Evolutionary conservation across 2,329 filamentous ascomycete genomes (phyloP).

Genomic region (Sarocladium brachiariae): DNA sequence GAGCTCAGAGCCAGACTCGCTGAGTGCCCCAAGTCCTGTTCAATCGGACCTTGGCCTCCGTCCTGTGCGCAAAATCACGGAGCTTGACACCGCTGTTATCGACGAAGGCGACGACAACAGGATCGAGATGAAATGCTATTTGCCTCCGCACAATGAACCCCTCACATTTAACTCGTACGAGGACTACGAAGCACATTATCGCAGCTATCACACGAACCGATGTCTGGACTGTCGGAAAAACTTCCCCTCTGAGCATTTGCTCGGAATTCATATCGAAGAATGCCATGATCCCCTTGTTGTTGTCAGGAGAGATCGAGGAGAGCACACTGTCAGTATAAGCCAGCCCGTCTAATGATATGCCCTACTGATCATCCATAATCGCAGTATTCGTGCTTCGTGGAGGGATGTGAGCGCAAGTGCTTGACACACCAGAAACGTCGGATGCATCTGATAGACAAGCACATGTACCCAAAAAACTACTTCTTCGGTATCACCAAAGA

Average conservation of each 20-base stretch:
- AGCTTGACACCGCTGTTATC: constrained; percentile 43
- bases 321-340: constrained; percentile 63
- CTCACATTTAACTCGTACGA: constrained; percentile 66
- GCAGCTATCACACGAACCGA: constrained; percentile 71
- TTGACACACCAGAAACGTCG: constrained; percentile 75
- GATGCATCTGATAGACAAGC: constrained; percentile 89
- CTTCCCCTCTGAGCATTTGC: constrained; percentile 75
- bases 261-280: constrained; percentile 82
- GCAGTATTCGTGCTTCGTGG: constrained; percentile 83
- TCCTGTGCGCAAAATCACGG: constrained; percentile 44
- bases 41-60: constrained; percentile 20
- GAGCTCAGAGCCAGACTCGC: constrained; percentile 17
- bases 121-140: constrained; percentile 65
- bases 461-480: constrained; percentile 82
- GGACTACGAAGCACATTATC: constrained; percentile 85
- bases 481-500: constrained; percentile 82
- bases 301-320: constrained; percentile 67
- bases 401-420: constrained; percentile 80
- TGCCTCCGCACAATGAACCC: constrained; percentile 70
- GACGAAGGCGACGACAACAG: constrained; percentile 27
- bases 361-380: background rate
- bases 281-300: constrained; percentile 77
- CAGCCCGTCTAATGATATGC: background rate
- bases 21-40: background rate
- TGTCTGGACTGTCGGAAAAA: constrained; percentile 82